Evolutionary conservation across 805 yeast genomes (phyloP).

Genomic region (Lipomyces sp.): DNA sequence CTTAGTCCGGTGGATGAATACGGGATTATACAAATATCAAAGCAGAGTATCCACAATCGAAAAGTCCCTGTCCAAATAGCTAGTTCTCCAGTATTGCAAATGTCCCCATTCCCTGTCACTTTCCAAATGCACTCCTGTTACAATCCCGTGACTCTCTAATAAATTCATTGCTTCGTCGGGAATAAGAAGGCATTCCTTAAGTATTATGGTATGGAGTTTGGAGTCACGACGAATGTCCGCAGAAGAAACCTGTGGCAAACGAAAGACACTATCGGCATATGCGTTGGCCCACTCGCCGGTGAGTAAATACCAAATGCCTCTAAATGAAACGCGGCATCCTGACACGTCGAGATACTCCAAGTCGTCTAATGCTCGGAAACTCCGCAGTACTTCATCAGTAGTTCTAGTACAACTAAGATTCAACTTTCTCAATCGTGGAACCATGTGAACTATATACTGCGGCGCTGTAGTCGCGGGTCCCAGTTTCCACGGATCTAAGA

Average conservation of each 20-base stretch:
- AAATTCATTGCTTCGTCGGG: neutral
- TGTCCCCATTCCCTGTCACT: constrained; percentile 4
- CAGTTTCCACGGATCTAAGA: too few species aligned
- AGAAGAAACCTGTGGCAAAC: neutral
- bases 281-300: neutral
- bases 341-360: constrained; percentile 8
- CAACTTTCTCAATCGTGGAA: constrained; percentile 3
- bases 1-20: too few species aligned
- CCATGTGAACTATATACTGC: constrained; percentile 1
- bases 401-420: constrained; percentile 7
- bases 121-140: neutral
- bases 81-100: neutral
- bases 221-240: neutral
- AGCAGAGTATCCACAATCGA: too few species aligned
- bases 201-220: constrained; percentile 1
- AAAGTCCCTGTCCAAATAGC: too few species aligned
- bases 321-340: constrained; percentile 1
- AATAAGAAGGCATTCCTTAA: constrained; percentile 2
- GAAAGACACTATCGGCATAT: too few species aligned
- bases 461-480: neutral
- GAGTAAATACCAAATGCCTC: neutral
- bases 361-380: neutral
- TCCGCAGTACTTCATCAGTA: constrained; percentile 1
- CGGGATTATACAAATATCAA: too few species aligned
- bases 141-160: constrained; percentile 5